A percentile compares a stretch with the other conserved stretches of the same genome.
phyloP scores from a whole-genome alignment of 352 stramenopile species.

The Pythium dissotocum region DNA sequence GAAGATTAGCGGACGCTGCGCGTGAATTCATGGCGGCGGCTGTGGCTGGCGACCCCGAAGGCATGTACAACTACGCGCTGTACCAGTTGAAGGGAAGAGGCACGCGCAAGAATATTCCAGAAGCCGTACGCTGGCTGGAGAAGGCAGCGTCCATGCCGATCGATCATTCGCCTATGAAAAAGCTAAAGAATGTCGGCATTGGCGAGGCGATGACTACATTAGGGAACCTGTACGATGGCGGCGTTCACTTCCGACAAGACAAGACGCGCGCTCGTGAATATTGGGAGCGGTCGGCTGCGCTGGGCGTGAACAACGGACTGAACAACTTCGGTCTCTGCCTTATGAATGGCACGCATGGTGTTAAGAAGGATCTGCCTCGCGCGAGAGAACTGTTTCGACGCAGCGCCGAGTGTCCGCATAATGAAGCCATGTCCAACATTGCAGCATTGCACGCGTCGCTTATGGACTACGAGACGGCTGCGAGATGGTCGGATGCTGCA shows the following conservation, averaged over 20 bases:
- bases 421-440: slow-evolving; percentile 15
- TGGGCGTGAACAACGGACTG: neutral
- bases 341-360: slow-evolving; percentile 2
- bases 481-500: slow-evolving; percentile 1
- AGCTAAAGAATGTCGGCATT: slow-evolving; percentile 5
- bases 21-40: slow-evolving; percentile 10
- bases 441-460: neutral
- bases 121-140: slow-evolving; percentile 7
- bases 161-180: neutral
- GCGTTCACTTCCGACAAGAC: slow-evolving; percentile 6
- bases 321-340: slow-evolving; percentile 4
- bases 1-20: slow-evolving; percentile 1
- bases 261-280: neutral
- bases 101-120: slow-evolving; percentile 3
- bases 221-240: neutral
- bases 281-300: slow-evolving; percentile 1
- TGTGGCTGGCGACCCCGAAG: neutral
- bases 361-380: slow-evolving; percentile 4
- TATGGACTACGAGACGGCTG: slow-evolving; percentile 4
- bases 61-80: slow-evolving; percentile 19
- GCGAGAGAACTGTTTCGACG: slow-evolving; percentile 13
- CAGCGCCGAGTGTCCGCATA: slow-evolving; percentile 11
- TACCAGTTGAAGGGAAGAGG: neutral
- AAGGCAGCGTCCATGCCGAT: slow-evolving; percentile 4
- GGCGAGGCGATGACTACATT: slow-evolving; percentile 17